A percentile compares a stretch with the other conserved stretches of the same genome.
These are phyloP conservation scores for Beta vulgaris DNA, from an alignment of 148 eudicot species.

Conservation along the genomic window DNA sequence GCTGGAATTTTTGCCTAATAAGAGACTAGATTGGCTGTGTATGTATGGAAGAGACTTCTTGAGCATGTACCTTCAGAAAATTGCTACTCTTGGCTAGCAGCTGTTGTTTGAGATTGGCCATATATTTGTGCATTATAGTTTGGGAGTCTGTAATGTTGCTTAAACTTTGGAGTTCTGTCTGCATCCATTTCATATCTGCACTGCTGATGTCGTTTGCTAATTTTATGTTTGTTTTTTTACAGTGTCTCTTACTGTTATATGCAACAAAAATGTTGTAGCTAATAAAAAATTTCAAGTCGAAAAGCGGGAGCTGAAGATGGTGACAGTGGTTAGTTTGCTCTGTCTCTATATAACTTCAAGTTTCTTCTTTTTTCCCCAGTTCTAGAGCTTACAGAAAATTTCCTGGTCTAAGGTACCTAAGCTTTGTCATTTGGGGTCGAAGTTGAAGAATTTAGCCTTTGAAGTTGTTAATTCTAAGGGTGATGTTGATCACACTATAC, in stretches of 20 bases:
- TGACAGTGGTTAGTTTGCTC: conserved; percentile 43
- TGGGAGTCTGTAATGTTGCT: neutral
- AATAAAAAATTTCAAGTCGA: conserved; percentile 39
- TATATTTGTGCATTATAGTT: neutral
- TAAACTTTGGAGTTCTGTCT: neutral
- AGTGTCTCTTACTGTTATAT: conserved; percentile 48
- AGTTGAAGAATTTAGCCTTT: conserved; percentile 44
- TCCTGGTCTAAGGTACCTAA: conserved; percentile 45
- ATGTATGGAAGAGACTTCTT: no score
- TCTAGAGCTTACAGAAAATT: neutral
- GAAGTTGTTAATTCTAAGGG: conserved; percentile 49
- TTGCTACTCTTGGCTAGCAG: no score
- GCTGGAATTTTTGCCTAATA: no score
- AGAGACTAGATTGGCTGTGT: no score
- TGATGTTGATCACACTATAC: conserved; percentile 42
- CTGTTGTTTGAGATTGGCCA: conserved; percentile 35
- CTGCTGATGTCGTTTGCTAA: neutral
- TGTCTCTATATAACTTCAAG: neutral
- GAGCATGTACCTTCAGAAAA: no score
- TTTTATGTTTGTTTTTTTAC: neutral
- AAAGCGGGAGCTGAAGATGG: conserved; percentile 47
- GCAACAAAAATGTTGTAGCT: conserved; percentile 19
- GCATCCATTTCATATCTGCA: neutral
- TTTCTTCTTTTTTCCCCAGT: neutral
- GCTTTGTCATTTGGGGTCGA: conserved; percentile 43